Conservation (phyloP, 2,329 filamentous ascomycete species). For the Colletotrichum siamense region DNA sequence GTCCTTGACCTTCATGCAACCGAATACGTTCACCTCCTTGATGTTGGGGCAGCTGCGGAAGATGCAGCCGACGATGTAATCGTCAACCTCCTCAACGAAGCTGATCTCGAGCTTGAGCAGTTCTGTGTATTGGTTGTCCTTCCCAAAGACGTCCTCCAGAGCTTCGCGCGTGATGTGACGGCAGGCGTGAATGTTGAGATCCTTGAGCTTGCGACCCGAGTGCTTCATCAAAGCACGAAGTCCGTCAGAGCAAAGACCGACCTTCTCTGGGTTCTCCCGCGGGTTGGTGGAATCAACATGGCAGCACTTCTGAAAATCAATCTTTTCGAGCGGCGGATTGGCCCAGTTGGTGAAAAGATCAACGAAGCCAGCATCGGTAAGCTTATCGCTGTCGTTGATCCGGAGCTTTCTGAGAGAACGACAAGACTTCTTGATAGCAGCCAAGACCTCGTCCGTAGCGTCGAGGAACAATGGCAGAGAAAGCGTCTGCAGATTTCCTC, state of each 20-base stretch:
- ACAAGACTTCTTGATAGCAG: constrained; percentile 74
- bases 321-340: constrained; percentile 72
- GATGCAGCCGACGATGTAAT: constrained; percentile 66
- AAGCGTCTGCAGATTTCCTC: constrained; percentile 73
- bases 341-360: constrained; percentile 77
- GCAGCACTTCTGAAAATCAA: constrained; percentile 81
- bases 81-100: constrained; percentile 74
- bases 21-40: constrained; percentile 66
- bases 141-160: constrained; percentile 76
- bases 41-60: constrained; percentile 69
- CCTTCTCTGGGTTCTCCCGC: constrained; percentile 64
- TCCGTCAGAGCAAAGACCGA: constrained; percentile 78
- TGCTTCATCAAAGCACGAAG: constrained; percentile 86
- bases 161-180: constrained; percentile 77
- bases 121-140: constrained; percentile 66
- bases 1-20: constrained; percentile 66
- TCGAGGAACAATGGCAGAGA: constrained; percentile 74
- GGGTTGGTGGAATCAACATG: constrained; percentile 76
- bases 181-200: constrained; percentile 82
- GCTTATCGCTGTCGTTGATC: constrained; percentile 76
- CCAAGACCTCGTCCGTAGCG: constrained; percentile 72
- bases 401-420: constrained; percentile 75
- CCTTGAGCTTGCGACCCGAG: constrained; percentile 69
- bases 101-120: constrained; percentile 78
- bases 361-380: constrained; percentile 77